Conservation (phyloP, 495 filamentous ascomycete species). For the Penicillium dipodomyicola region DNA sequence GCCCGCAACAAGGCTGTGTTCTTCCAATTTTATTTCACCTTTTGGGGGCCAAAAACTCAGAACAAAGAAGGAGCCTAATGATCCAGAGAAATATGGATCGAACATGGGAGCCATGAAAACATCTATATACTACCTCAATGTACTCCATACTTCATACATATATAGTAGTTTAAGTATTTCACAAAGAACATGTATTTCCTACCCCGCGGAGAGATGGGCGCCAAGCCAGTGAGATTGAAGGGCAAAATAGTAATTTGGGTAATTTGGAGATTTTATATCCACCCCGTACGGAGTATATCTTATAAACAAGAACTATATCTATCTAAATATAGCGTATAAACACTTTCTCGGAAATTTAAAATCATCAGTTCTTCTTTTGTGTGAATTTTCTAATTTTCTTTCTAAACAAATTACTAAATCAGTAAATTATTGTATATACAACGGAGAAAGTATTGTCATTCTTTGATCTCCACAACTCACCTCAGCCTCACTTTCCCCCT, state of each 20-base stretch:
- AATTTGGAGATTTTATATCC: not conserved
- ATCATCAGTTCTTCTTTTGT: no score
- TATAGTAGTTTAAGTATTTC: no score
- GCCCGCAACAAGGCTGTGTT: slow-evolving; percentile 5
- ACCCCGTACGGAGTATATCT: no score
- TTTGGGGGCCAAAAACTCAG: slow-evolving; percentile 10
- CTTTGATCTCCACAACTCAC: slow-evolving; percentile 16
- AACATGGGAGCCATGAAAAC: not conserved
- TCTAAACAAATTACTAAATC: no score
- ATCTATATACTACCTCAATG: not conserved
- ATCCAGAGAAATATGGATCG: not conserved
- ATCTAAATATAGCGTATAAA: not conserved
- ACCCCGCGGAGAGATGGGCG: slow-evolving; percentile 1
- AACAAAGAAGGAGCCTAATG: slow-evolving; percentile 1
- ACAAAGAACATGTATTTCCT: not conserved
- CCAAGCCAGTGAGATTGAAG: not conserved
- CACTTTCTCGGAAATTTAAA: slow-evolving; percentile 1
- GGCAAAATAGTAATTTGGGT: not conserved
- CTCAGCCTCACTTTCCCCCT: slow-evolving; percentile 18
- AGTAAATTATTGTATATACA: not conserved
- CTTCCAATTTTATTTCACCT: not conserved
- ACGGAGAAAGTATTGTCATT: not conserved
- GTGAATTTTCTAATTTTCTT: not conserved
- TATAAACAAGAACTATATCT: no score
- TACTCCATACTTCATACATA: not conserved